Evolutionary conservation across 345 rosid species (phyloP), one percentile per base, ranked within the genome.

Genomic region (Pistacia atlantica): DNA sequence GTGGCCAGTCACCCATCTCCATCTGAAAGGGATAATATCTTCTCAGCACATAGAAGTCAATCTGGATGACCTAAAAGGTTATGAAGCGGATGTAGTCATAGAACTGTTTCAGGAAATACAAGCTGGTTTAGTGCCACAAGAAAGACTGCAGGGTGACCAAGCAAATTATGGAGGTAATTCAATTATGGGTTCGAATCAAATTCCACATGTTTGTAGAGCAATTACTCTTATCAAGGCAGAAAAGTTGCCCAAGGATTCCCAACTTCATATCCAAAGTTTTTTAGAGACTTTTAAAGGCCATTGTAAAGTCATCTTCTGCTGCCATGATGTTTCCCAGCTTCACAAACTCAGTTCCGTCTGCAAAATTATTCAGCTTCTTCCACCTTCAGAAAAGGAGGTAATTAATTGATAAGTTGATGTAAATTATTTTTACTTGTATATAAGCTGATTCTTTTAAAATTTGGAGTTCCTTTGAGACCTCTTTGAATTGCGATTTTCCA

Each of bases 251-350:
- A 71, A 77, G 31, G 73, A 31, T 57, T 37, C 42, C 61, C 80
- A 70, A 77, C 46, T 55, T 63, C 56, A 54, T 22, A 62, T 77
- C 45, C 35, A 0, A 38, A 54, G 57, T 17, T 54, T 69, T 49
- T 54, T 78, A 18, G 49, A 38, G 54, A 42, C 25, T 4, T 60
- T 9, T 49, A 28, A 20, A 61, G 82, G 63, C 20, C 68, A 11
- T 17, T 69, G 17, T 52, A 67, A 42, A 55, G 72, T 80, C n/a
- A 55, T 80, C 64, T 57, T 80, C 67, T 75, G 82, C 37, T 75
- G 76, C 82, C 37, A 18, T 49, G 52, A 65, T 28, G 20, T 48
- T 33, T 11, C n/a, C 33, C 69, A 76, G 65, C 67, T 80, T 65
- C 79, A 80, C 13, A 28, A 22, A 20, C 75, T 75, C 61, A 80